Evolutionary conservation across 768 basidiomycete genomes (phyloP), one percentile per base, ranked within the genome.

Genomic region (Crucibulum laeve): DNA sequence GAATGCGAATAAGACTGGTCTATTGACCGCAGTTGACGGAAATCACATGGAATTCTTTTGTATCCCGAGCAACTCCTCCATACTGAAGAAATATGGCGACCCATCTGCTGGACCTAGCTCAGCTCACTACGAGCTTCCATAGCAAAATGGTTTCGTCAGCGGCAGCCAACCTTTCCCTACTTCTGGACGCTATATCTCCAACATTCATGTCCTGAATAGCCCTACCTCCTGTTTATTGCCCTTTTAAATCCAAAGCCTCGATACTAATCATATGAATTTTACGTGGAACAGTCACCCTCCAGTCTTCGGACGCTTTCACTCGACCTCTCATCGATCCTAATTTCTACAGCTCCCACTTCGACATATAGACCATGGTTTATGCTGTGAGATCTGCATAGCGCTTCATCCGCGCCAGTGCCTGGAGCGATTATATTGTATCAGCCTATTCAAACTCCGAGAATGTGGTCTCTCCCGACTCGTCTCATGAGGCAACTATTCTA

Each of bases 61-160:
- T 28, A 35, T 62, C 17, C 49, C 46, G 15, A 5, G 43, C 48
- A 18, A 42, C 10, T 14, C 40, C 13, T 6, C 14, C 13, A 30
- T 42, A 32, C 49, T 57, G 19, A 25, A 38, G 14, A 22, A 38
- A 7, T 28, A 36, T n/a, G 14, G 45, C 2, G 60, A 63, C 42
- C 58, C 61, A 24, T 38, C 59, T n/a, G 44, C 60, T 4, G 60
- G 60, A 3, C 44, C 45, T 0, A 40, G 44, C 30, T 45, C 54
- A 1, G 44, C 57, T 7, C 60, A 62, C 41, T 46, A 41, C 33
- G 48, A 49, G n/a, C 21, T 28, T 4, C 21, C 50, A 7, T 22
- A 50, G 17, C 42, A 38, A 10, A 46, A 48, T 21, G 3, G 45
- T 25, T 35, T 18, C 13, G 10, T 25, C 18, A 18, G n/a, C 18